phyloP scores from a whole-genome alignment of 345 rosid species.

The Erodium maritimum region DNA sequence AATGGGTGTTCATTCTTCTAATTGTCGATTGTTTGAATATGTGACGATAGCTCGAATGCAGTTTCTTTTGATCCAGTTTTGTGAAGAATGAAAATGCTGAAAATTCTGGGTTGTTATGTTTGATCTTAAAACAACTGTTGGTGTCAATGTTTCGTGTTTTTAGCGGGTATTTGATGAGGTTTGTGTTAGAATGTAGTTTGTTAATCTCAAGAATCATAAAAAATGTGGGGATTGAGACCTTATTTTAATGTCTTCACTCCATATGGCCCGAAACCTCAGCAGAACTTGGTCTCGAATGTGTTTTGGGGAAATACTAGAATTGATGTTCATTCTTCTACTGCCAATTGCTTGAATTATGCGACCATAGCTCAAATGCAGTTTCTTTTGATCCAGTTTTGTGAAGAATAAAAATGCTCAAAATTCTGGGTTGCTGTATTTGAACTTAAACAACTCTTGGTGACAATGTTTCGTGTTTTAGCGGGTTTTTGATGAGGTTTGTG shows the following conservation, averaged over 20 bases:
- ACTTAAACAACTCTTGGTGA: background rate
- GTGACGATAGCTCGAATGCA: background rate
- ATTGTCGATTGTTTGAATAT: no score
- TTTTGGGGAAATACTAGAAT: no score
- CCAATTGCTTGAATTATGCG: no score
- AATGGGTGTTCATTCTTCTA: no score
- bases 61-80: background rate
- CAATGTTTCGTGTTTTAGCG: background rate
- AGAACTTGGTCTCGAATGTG: no score
- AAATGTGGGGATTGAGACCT: background rate
- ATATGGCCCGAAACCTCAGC: no score
- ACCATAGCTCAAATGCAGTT: background rate
- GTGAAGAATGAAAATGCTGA: background rate
- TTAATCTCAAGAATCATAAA: background rate
- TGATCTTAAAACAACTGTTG: background rate
- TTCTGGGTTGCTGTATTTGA: background rate
- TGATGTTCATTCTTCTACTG: no score
- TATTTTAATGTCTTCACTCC: background rate
- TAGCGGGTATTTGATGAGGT: background rate
- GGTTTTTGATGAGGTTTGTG: background rate
- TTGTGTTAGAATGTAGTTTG: background rate
- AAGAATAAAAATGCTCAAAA: background rate
- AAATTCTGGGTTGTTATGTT: background rate
- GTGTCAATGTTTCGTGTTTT: background rate
- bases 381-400: background rate